Conservation (phyloP, 225 moss, liverwort and hornwort genomes). For the Physcomitrium patens region DNA sequence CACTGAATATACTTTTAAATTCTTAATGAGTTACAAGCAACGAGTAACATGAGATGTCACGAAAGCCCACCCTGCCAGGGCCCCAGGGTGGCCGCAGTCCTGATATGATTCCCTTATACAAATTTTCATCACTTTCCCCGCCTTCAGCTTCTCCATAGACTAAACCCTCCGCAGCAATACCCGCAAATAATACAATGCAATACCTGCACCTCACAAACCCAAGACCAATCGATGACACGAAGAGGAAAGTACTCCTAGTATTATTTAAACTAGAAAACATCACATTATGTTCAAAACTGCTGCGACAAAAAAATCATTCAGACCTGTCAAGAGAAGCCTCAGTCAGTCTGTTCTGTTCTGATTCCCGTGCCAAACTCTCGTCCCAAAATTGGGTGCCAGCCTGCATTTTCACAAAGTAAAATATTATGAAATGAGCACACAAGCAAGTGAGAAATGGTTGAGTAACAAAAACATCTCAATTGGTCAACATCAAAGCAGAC, state of each 20-base stretch:
- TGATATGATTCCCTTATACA: conserved; percentile 81
- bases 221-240: background rate
- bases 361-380: conserved; percentile 74
- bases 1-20: background rate
- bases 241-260: background rate
- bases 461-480: background rate
- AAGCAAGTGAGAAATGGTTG: conserved; percentile 18
- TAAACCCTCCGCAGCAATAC: conserved; percentile 94
- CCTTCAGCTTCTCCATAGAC: conserved; percentile 92
- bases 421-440: conserved; percentile 11
- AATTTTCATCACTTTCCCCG: conserved; percentile 95
- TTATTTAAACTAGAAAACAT: background rate
- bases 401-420: conserved; percentile 51
- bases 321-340: conserved; percentile 85
- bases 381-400: conserved; percentile 99
- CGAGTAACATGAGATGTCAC: background rate
- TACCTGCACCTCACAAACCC: conserved; percentile 56
- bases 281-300: background rate
- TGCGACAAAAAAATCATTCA: conserved; percentile 2
- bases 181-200: conserved; percentile 88
- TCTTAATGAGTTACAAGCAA: background rate
- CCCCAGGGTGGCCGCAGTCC: conserved; percentile 87
- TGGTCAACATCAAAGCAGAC: background rate
- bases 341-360: conserved; percentile 65
- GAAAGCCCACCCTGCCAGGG: conserved; percentile 73